Evolutionary conservation across 2,329 filamentous ascomycete species (phyloP), one percentile per base, ranked within the genome.

Genomic region (Diatrype stigma): DNA sequence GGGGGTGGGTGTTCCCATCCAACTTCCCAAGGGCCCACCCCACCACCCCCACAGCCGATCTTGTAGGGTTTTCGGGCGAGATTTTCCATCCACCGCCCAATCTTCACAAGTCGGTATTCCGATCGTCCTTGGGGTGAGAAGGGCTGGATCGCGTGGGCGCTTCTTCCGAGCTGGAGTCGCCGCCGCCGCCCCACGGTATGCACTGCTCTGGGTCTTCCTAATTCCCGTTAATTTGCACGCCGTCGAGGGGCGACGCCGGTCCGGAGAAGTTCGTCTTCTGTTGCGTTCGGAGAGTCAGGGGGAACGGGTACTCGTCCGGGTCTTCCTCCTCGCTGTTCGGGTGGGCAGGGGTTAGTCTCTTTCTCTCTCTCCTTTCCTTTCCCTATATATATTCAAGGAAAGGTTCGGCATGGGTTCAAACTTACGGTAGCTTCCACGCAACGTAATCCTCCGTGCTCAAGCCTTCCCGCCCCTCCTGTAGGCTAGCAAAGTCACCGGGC

Each of bases 401-500:
- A 34, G 38, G 32, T 17, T n/a, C 11, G 42, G 22, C 22, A 14
- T 47, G 10, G 48, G 30, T 17, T 10, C 47, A 8, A 51, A 91
- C 92, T 87, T 81, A 97, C 88, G 93, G 94, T 52, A 97, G 77
- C 74, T 95, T 96, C 94, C 94, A 99, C 30, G 93, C 89, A 64
- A 97, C 90, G 70, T 99, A 97, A 67, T 99, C 94, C 72, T 99
- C 94, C 0, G 94, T 97, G 73, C 81, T 94, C 60, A 99, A 74
- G 1, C 93, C 92, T 70, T 99, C 94, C 42, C 87, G 87, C 42
- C 91, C 90, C 72, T 99, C 94, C 72, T 97, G 94, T 50, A 99
- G 76, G 60, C 90, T 96, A 26, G 91, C 94, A 78, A 97, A 97
- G 70, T 99, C 94, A 45, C 94, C 94, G 7, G 94, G 94, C 1